These are phyloP conservation scores for Chrysoporthe cubensis DNA, from an alignment of 2,329 filamentous ascomycete species.

Conservation along the genomic window DNA sequence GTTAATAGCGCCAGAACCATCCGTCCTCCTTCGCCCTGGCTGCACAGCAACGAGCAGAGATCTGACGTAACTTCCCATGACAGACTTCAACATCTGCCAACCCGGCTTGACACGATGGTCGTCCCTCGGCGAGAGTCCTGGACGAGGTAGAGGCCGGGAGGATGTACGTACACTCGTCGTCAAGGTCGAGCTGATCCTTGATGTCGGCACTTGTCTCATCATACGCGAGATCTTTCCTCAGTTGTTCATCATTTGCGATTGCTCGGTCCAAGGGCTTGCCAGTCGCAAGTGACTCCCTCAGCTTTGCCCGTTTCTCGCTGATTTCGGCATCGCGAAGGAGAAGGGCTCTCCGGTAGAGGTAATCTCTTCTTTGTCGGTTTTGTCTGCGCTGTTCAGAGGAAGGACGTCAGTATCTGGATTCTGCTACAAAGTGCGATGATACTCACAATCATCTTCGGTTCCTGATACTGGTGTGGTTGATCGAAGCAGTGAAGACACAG, in stretches of 20 bases:
- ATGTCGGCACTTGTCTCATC: conserved; percentile 79
- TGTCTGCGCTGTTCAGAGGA: conserved; percentile 61
- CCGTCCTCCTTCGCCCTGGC: background rate
- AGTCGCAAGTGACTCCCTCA: conserved; percentile 84
- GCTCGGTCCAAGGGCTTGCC: conserved; percentile 82
- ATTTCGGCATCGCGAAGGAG: conserved; percentile 90
- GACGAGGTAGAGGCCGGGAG: background rate
- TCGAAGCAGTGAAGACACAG: background rate
- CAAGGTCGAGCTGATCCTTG: conserved; percentile 73
- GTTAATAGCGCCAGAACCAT: background rate
- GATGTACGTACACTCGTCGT: conserved; percentile 73
- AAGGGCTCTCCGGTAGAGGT: conserved; percentile 88
- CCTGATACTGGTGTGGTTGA: background rate
- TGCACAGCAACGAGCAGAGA: background rate
- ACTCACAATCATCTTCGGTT: conserved; percentile 43
- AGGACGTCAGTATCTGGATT: conserved; percentile 24
- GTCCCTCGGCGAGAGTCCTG: background rate
- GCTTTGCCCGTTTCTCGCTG: conserved; percentile 84
- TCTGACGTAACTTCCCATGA: background rate
- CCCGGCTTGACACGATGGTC: background rate
- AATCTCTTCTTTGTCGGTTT: conserved; percentile 79
- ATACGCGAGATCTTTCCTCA: conserved; percentile 90
- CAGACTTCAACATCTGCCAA: background rate
- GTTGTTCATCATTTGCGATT: conserved; percentile 82
- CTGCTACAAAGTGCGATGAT: background rate